Evolutionary conservation across 768 basidiomycete species (phyloP), one percentile per base, ranked within the genome.

Genomic region (Dentipellis fragilis): DNA sequence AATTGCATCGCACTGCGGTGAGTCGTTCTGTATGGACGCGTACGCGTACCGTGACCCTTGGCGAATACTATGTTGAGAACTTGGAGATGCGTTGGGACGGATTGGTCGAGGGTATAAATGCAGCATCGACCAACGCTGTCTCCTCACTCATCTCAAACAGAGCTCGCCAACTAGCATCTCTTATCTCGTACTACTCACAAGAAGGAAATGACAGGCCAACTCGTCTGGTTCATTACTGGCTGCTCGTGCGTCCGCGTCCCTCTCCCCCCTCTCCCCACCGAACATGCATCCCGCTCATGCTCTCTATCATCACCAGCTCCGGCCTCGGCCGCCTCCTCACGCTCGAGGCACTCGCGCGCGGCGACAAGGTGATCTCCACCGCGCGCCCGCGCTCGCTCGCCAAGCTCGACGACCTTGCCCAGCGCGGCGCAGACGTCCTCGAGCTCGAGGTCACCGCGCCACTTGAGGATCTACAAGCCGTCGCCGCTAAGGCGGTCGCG

Each of bases 241-340:
- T 72, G 71, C 4, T 71, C 73, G 55, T 65, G 49, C 12, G 61
- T 57, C 19, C n/a, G n/a, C n/a, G n/a, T n/a, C n/a, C n/a, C n/a
- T n/a, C n/a, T n/a, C 36, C 17, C 10, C 10, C 37, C 16, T 49
- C 47, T 16, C 42, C 42, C 19, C 42, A n/a, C 16, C n/a, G 14
- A 12, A n/a, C 42, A 16, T 17, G n/a, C 5, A 45, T 45, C n/a
- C 14, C 29, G 29, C 29, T 29, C 29, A 29, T 29, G 6, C 0
- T 45, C n/a, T 19, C 19, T 19, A 45, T 7, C 3, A 0, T 16
- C 8, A 16, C n/a, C 48, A 49, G 48, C 23, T 49, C 59, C 3
- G 62, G 62, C 22, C 42, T 63, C 23, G 62, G 62, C 8, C 59
- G 50, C 22, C 57, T 57, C 17, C 52, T 63, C 37, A 56, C 49